Conservation (phyloP, 495 filamentous ascomycete genomes). For the Penicillium psychrofluorescens region DNA sequence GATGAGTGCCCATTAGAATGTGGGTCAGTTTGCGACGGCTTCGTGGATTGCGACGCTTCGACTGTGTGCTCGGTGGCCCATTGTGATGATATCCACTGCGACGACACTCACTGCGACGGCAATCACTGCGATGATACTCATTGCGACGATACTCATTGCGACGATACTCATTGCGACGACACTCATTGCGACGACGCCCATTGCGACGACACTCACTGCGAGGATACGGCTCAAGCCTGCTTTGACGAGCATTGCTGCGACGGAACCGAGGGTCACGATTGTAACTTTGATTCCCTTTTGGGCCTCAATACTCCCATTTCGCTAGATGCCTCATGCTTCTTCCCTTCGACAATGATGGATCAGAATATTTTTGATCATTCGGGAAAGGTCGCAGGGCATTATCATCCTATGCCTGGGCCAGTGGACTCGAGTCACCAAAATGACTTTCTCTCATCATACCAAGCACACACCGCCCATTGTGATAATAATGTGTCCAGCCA, state of each 20-base stretch:
- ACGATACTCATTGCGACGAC: slow-evolving; percentile 25
- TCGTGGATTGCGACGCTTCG: slow-evolving; percentile 36
- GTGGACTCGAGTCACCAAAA: slow-evolving; percentile 16
- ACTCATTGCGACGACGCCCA: slow-evolving; percentile 9
- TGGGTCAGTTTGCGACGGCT: slow-evolving; percentile 36
- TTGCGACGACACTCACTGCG: slow-evolving; percentile 19
- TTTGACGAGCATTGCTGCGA: slow-evolving; percentile 38
- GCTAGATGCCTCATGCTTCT: slow-evolving; percentile 21
- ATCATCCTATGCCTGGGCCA: slow-evolving; percentile 6
- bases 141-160: slow-evolving; percentile 21
- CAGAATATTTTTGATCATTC: slow-evolving; percentile 9
- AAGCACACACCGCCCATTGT: slow-evolving; percentile 25
- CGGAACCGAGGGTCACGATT: slow-evolving; percentile 12
- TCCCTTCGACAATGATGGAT: slow-evolving; percentile 17
- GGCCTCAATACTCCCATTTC: slow-evolving; percentile 24
- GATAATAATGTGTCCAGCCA: slow-evolving; percentile 25
- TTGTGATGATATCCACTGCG: slow-evolving; percentile 26
- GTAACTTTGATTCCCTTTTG: slow-evolving; percentile 29
- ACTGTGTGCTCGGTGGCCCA: slow-evolving; percentile 32
- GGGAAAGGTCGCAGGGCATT: slow-evolving; percentile 13
- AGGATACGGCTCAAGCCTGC: slow-evolving; percentile 28
- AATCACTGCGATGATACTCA: slow-evolving; percentile 25
- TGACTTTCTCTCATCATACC: slow-evolving; percentile 19
- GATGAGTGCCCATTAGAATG: slow-evolving; percentile 38
- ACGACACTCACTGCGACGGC: slow-evolving; percentile 20